These are phyloP conservation scores for Albatrellus sp. DNA, from an alignment of 1,284 basidiomycete species.

Conservation along the genomic window DNA sequence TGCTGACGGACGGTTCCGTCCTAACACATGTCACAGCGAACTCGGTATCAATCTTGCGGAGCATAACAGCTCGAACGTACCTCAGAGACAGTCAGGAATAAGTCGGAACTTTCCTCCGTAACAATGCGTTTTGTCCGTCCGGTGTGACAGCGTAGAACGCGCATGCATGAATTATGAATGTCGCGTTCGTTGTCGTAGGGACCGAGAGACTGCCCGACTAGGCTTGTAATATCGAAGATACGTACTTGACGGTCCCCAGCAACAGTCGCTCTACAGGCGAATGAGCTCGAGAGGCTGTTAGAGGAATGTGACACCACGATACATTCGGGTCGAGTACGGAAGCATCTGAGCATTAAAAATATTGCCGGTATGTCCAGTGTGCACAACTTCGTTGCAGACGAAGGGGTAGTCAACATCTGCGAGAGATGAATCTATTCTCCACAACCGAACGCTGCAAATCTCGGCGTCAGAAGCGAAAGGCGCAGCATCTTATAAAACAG, in stretches of 20 bases:
- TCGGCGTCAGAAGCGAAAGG: slow-evolving; percentile 6
- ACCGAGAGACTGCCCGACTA: slow-evolving; percentile 22
- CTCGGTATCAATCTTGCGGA: not conserved
- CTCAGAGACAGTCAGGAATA: slow-evolving; percentile 81
- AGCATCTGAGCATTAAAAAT: slow-evolving; percentile 84
- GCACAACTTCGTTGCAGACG: slow-evolving; percentile 47
- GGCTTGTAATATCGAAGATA: slow-evolving; percentile 60
- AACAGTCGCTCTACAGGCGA: slow-evolving; percentile 45
- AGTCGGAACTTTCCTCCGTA: slow-evolving; percentile 71
- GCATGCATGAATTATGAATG: slow-evolving; percentile 31
- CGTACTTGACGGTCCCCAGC: slow-evolving; percentile 76
- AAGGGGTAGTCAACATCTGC: slow-evolving; percentile 36
- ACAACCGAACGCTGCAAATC: slow-evolving; percentile 49
- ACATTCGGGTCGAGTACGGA: slow-evolving; percentile 62
- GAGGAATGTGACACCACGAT: slow-evolving; percentile 14
- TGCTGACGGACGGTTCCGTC: slow-evolving; percentile 76
- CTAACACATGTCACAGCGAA: slow-evolving; percentile 16
- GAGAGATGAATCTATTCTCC: slow-evolving; percentile 39
- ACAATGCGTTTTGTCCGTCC: slow-evolving; percentile 71
- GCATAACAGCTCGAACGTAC: slow-evolving; percentile 23
- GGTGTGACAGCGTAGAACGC: slow-evolving; percentile 57
- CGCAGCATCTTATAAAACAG: slow-evolving; percentile 7
- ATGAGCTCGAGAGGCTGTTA: not conserved
- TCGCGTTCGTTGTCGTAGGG: slow-evolving; percentile 21
- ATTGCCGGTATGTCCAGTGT: slow-evolving; percentile 75